Evolutionary conservation across 306 rosid species (phyloP), one percentile per base, ranked within the genome.

Genomic region (Trichosanthes truncata): DNA sequence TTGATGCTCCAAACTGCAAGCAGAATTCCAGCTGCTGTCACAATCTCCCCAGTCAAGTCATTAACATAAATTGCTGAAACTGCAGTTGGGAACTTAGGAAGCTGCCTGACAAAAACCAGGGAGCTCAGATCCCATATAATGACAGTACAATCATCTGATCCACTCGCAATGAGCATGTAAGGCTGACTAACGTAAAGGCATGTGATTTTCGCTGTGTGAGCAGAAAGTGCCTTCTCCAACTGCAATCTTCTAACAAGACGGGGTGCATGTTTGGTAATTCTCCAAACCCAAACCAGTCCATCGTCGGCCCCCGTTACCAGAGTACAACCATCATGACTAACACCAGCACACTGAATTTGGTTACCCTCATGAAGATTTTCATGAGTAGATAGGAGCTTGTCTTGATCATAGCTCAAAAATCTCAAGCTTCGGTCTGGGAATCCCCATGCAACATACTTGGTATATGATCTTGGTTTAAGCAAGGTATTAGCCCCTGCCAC

Each of bases 111-210:
- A 79, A 96, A 93, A 59, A 82, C 90, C 88, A 93, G 88, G 80
- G 98, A 89, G 90, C 99, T 88, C 80, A 96, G 94, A 88, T 96
- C 99, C 99, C 99, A 96, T 86, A 96, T 81, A 80, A 96, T 88
- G 21, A 90, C 98, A 5, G 98, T 89, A 87, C 98, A 91, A 86
- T 96, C 99, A 78, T 93, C 98, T 0, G 99, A 96, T 72, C 99
- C 99, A 74, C 93, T 96, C 80, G 92, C 99, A 78, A 96, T 89
- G 66, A 96, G 88, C 99, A 93, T 96, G 89, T 91, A 96, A 38
- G 98, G 99, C 88, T 93, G 98, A 85, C 99, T 86, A 79, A 96
- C 98, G 78, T 89, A 92, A 81, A 96, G 97, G 87, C 99, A 96
- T 43, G 98, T 87, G 79, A 96, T 83, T 86, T 84, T 91, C 68